Conservation (phyloP, 306 rosid genomes). For the Vigna nakashimae region DNA sequence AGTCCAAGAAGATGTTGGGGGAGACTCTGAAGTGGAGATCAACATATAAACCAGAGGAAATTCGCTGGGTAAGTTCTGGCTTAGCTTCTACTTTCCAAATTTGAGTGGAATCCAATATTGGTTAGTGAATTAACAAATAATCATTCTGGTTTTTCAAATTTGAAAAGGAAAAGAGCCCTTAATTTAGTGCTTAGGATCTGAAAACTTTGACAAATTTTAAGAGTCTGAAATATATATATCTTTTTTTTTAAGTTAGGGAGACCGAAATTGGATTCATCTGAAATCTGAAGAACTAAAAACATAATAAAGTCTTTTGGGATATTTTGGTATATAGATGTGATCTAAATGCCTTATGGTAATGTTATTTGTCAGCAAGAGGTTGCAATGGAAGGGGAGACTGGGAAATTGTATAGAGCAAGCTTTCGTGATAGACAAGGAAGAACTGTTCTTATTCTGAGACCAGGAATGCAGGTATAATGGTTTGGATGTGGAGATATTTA, state of each 20-base stretch:
- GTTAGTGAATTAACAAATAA: too few species aligned
- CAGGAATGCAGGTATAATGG: slow-evolving; percentile 60
- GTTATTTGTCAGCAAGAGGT: slow-evolving; percentile 51
- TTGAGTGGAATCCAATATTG: too few species aligned
- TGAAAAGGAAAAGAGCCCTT: too few species aligned
- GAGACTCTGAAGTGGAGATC: slow-evolving; percentile 86
- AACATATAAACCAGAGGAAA: slow-evolving; percentile 80
- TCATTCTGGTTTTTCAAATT: too few species aligned
- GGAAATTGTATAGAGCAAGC: slow-evolving; percentile 78
- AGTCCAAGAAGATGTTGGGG: slow-evolving; percentile 78
- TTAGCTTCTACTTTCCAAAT: slow-evolving; percentile 32
- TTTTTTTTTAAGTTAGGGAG: too few species aligned
- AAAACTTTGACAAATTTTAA: too few species aligned
- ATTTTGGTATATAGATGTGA: slow-evolving; percentile 26
- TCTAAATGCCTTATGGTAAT: slow-evolving; percentile 18
- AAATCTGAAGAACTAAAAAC: too few species aligned
- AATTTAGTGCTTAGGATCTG: too few species aligned
- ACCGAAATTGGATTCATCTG: too few species aligned
- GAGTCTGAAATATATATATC: too few species aligned
- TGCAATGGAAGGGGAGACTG: slow-evolving; percentile 63
- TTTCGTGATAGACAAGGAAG: slow-evolving; percentile 79
- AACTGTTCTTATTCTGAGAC: slow-evolving; percentile 57
- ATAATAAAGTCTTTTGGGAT: too few species aligned
- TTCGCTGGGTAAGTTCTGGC: slow-evolving; percentile 84
- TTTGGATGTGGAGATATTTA: slow-evolving; percentile 14